phyloP scores from a whole-genome alignment of 2,329 filamentous ascomycete genomes.

The Talaromyces funiculosus region DNA sequence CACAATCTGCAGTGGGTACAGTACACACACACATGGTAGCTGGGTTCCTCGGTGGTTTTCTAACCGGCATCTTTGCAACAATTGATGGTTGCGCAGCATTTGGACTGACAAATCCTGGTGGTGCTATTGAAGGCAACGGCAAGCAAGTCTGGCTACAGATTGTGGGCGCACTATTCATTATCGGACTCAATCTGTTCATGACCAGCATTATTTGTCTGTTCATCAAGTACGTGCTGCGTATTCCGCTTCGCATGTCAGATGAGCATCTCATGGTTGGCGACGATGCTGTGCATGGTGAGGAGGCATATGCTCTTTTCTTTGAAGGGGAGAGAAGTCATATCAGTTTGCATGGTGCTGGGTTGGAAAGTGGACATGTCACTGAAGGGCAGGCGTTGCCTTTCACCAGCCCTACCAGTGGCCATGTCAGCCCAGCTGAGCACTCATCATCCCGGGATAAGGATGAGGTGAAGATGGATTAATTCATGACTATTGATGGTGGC shows the following conservation, averaged over 20 bases:
- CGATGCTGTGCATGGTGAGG: constrained; percentile 46
- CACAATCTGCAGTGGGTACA: constrained; percentile 34
- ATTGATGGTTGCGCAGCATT: constrained; percentile 44
- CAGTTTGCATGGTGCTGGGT: constrained; percentile 11
- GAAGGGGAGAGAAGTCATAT: constrained; percentile 16
- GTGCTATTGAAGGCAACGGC: constrained; percentile 48
- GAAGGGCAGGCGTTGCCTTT: constrained; percentile 1
- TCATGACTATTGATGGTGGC: background rate
- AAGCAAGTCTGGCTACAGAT: constrained; percentile 48
- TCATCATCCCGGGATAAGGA: constrained; percentile 5
- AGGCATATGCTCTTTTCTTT: constrained; percentile 29
- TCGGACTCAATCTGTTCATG: constrained; percentile 49
- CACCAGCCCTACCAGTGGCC: background rate
- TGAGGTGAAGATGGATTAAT: background rate
- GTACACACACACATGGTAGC: constrained; percentile 48
- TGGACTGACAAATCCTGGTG: constrained; percentile 41
- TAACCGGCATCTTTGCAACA: constrained; percentile 45
- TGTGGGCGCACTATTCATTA: constrained; percentile 45
- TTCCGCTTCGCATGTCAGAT: constrained; percentile 46
- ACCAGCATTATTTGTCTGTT: constrained; percentile 46
- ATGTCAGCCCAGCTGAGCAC: background rate
- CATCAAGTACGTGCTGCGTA: constrained; percentile 47
- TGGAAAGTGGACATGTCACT: constrained; percentile 14
- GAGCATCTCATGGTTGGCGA: constrained; percentile 44
- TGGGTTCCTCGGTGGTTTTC: constrained; percentile 43